phyloP scores from a whole-genome alignment of 169 alveolate species.

The Plasmodium blacklocki region DNA sequence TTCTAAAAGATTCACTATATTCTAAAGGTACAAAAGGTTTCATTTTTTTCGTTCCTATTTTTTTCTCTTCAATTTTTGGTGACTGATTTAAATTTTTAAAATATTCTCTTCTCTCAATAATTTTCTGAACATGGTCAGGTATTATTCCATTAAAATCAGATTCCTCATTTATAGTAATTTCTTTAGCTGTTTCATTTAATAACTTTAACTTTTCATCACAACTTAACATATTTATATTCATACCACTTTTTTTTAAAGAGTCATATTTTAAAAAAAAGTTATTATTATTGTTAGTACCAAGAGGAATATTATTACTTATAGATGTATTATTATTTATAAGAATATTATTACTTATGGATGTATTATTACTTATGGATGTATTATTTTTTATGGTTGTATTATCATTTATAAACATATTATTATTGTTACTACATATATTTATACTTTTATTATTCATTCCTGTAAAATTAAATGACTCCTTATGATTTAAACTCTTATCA shows the following conservation, averaged over 20 bases:
- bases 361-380: background rate
- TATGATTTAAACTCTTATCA: background rate
- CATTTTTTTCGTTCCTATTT: constrained; percentile 18
- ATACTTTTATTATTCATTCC: background rate
- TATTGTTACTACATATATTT: background rate
- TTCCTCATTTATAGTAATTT: constrained; percentile 41
- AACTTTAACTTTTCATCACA: constrained; percentile 35
- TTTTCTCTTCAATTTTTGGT: constrained; percentile 11
- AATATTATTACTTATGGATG: too few relatives aligned
- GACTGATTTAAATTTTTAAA: constrained; percentile 31
- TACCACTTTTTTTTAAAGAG: constrained; percentile 5
- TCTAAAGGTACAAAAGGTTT: constrained; percentile 69
- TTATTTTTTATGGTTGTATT: too few relatives aligned
- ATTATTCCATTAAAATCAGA: constrained; percentile 18
- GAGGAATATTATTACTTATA: background rate
- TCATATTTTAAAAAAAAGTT: background rate
- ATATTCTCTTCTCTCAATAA: constrained; percentile 75
- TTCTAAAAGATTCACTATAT: constrained; percentile 73
- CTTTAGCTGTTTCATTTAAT: constrained; percentile 53
- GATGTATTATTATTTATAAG: background rate
- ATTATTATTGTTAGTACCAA: background rate
- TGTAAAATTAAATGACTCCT: background rate
- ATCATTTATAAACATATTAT: too few relatives aligned
- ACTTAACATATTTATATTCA: constrained; percentile 30
- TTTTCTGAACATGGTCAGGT: constrained; percentile 72